Conservation (phyloP, 1,284 basidiomycete species). For the Melampsora abietis-canadensis region DNA sequence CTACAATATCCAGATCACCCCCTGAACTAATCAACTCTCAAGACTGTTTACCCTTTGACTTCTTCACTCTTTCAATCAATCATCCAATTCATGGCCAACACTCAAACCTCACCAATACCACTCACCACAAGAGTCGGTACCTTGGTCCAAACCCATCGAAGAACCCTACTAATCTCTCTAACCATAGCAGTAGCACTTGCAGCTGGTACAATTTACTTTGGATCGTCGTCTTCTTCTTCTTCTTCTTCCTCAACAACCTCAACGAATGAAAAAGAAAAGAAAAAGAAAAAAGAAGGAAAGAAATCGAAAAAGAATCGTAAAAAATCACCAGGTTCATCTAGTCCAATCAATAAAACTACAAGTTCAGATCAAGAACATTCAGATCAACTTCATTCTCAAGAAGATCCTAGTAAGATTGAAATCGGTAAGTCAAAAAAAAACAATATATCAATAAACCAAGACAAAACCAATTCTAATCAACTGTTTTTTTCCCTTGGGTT, state of each 20-base stretch:
- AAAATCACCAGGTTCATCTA: conserved; percentile 1
- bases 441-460: background rate
- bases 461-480: background rate
- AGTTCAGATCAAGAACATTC: background rate
- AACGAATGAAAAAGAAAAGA: conserved; percentile 17
- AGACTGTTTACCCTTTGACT: too few species aligned
- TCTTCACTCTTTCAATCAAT: too few species aligned
- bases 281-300: conserved; percentile 29
- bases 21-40: too few species aligned
- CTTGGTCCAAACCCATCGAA: conserved; percentile 12
- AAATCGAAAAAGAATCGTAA: conserved; percentile 34
- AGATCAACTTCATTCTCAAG: background rate
- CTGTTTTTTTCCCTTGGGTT: too few species aligned
- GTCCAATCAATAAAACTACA: background rate
- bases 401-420: background rate
- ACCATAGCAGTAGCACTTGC: conserved; percentile 32
- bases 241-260: background rate
- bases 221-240: conserved; percentile 3
- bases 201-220: conserved; percentile 40
- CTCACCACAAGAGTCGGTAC: background rate
- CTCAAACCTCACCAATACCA: background rate
- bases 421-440: background rate
- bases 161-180: conserved; percentile 22
- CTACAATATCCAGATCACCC: too few species aligned
- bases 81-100: background rate